Percentiles rank a stretch among this genome's conserved stretches.
These are phyloP conservation scores for Ganoderma sp. DNA, from an alignment of 1,284 basidiomycete genomes.

Conservation along the genomic window DNA sequence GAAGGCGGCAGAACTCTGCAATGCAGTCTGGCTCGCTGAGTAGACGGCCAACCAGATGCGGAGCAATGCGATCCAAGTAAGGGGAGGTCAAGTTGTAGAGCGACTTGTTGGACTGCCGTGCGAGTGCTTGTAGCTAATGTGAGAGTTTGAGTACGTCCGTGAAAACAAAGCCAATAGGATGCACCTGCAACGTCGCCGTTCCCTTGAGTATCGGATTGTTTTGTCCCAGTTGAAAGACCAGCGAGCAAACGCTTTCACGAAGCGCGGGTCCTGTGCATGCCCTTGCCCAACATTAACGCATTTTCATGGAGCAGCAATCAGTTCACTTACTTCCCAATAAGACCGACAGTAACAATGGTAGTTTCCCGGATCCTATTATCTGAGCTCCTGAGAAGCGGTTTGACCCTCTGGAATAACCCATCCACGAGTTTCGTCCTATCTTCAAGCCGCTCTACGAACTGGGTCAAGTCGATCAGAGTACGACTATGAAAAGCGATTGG, in stretches of 20 bases:
- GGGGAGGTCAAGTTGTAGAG: slow-evolving; percentile 76
- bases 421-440: slow-evolving; percentile 47
- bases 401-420: slow-evolving; percentile 51
- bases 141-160: background rate
- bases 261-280: slow-evolving; percentile 57
- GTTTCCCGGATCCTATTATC: slow-evolving; percentile 60
- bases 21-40: slow-evolving; percentile 64
- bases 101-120: slow-evolving; percentile 65
- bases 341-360: slow-evolving; percentile 61
- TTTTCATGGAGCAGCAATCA: slow-evolving; percentile 7
- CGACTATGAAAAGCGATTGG: slow-evolving; percentile 44
- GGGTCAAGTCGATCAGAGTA: slow-evolving; percentile 55
- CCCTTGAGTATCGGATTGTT: slow-evolving; percentile 72
- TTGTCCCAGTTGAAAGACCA: slow-evolving; percentile 75
- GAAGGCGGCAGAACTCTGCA: slow-evolving; percentile 66
- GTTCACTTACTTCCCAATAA: slow-evolving; percentile 63
- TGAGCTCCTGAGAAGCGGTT: slow-evolving; percentile 42
- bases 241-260: slow-evolving; percentile 64
- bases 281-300: slow-evolving; percentile 42
- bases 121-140: slow-evolving; percentile 63
- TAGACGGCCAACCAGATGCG: slow-evolving; percentile 67
- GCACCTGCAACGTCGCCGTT: slow-evolving; percentile 72
- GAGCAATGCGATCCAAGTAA: slow-evolving; percentile 71
- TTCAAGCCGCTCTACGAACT: slow-evolving; percentile 44
- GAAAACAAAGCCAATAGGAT: slow-evolving; percentile 25